Percentiles rank a stretch among this genome's conserved stretches.
phyloP scores from a whole-genome alignment of 257 asterid genomes.

The Solanum ossicruentum region DNA sequence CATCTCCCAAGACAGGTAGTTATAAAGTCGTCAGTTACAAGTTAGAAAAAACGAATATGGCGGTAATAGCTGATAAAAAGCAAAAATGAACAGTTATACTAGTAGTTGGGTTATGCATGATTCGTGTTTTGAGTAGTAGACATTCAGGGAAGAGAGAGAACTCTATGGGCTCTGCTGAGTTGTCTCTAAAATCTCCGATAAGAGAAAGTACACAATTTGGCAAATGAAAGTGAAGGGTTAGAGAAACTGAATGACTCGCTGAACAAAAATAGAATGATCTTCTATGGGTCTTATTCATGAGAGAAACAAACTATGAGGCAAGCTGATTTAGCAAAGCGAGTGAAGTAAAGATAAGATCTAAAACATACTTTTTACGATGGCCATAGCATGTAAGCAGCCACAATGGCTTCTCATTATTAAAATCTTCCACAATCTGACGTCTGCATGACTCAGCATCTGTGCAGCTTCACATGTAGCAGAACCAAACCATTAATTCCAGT shows the following conservation, averaged over 20 bases:
- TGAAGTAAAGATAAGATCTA: neutral
- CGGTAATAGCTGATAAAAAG: neutral
- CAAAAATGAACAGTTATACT: neutral
- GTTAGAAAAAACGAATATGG: neutral
- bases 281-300: neutral
- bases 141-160: neutral
- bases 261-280: neutral
- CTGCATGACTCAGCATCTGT: slow-evolving; percentile 74
- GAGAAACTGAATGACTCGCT: neutral
- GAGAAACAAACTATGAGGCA: neutral
- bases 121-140: neutral
- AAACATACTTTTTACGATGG: slow-evolving; percentile 54
- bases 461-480: slow-evolving; percentile 49
- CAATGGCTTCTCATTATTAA: slow-evolving; percentile 59
- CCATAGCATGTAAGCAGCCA: slow-evolving; percentile 94
- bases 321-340: neutral
- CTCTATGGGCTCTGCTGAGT: neutral
- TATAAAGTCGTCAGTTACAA: neutral
- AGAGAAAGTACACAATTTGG: neutral
- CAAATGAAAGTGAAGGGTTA: neutral
- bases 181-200: neutral
- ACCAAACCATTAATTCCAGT: slow-evolving; percentile 6
- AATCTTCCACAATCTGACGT: slow-evolving; percentile 49
- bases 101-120: neutral
- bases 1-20: neutral